A percentile compares a stretch with the other conserved stretches of the same genome.
Conservation (phyloP, 768 basidiomycete species). For the Tylopilus felleus region DNA sequence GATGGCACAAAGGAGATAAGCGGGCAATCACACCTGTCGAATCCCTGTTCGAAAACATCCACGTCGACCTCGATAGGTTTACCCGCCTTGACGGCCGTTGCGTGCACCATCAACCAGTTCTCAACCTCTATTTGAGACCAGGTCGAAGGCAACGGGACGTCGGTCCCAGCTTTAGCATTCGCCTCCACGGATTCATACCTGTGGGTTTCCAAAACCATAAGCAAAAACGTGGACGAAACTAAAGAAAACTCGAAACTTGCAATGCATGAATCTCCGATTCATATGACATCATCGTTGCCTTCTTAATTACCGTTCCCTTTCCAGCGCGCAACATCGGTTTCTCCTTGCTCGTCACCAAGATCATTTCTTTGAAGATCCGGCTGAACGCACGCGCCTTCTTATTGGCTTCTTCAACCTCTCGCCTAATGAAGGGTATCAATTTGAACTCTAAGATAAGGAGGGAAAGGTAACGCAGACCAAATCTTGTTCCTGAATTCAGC, state of each 20-base stretch:
- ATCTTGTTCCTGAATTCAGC: slow-evolving; percentile 35
- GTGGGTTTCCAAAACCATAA: too few relatives aligned
- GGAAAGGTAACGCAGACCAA: slow-evolving; percentile 13
- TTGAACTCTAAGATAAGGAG: too few relatives aligned
- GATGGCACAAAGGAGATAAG: too few relatives aligned
- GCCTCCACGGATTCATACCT: slow-evolving; percentile 32
- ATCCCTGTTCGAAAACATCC: too few relatives aligned
- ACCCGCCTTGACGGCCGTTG: not conserved
- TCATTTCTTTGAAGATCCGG: too few relatives aligned
- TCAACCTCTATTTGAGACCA: too few relatives aligned
- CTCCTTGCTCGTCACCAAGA: slow-evolving; percentile 39
- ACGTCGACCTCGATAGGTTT: too few relatives aligned
- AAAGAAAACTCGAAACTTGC: slow-evolving; percentile 23
- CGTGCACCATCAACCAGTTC: slow-evolving; percentile 21
- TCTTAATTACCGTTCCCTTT: slow-evolving; percentile 46
- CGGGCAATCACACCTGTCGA: too few relatives aligned
- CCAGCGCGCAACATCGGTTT: slow-evolving; percentile 45
- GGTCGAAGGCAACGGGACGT: slow-evolving; percentile 23
- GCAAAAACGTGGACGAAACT: too few relatives aligned
- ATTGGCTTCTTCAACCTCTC: slow-evolving; percentile 42
- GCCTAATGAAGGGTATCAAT: too few relatives aligned
- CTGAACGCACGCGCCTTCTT: slow-evolving; percentile 37
- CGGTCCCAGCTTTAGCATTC: slow-evolving; percentile 18
- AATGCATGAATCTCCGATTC: slow-evolving; percentile 45
- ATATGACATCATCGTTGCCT: slow-evolving; percentile 39